These are phyloP conservation scores for Turnera subulata DNA, from an alignment of 345 rosid species.

Conservation along the genomic window DNA sequence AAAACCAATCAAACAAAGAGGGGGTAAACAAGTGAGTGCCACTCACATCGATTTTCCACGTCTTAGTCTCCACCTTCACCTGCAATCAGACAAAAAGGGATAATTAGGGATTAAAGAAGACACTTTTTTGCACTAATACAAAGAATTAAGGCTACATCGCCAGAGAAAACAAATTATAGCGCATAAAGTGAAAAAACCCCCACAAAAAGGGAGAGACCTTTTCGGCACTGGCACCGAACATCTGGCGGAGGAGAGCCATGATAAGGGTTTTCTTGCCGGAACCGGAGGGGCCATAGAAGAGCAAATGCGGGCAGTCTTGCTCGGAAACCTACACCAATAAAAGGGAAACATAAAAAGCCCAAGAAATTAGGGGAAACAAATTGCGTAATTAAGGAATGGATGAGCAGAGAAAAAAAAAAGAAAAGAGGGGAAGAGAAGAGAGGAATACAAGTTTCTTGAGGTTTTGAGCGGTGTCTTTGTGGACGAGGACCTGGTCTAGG, in stretches of 20 bases:
- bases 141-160: too few relatives aligned
- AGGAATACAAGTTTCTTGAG: constrained; percentile 78
- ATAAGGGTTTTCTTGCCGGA: constrained; percentile 99
- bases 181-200: too few relatives aligned
- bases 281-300: constrained; percentile 95
- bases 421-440: background rate
- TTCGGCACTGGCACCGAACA: constrained; percentile 80
- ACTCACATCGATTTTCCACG: constrained; percentile 90
- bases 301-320: constrained; percentile 96
- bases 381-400: background rate
- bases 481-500: constrained; percentile 72
- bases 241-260: constrained; percentile 81
- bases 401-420: background rate
- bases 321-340: constrained; percentile 54
- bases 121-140: too few relatives aligned
- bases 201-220: constrained; percentile 42
- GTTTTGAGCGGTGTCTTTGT: constrained; percentile 72
- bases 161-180: too few relatives aligned
- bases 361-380: background rate
- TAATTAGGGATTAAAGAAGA: too few relatives aligned
- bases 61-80: constrained; percentile 93
- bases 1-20: background rate
- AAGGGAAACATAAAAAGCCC: background rate
- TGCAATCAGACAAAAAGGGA: constrained; percentile 40
- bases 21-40: background rate